Evolutionary conservation across 257 asterid genomes (phyloP), one percentile per base, ranked within the genome.

Genomic region (Salvia miltiorrhiza): DNA sequence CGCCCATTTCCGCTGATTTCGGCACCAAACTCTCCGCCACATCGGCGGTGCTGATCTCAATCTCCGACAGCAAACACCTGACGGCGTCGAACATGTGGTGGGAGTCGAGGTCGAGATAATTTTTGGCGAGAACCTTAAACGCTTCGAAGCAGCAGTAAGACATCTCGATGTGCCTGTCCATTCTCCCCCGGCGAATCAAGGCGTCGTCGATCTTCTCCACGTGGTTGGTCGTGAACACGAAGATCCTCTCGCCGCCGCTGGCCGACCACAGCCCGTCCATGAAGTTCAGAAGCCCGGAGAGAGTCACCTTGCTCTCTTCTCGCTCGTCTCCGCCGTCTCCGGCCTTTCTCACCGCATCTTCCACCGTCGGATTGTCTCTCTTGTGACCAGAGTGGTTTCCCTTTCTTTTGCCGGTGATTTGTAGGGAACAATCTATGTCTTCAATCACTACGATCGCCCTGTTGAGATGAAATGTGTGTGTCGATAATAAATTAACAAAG

Each of bases 251-350:
- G 19, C 67, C 67, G 2, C 67, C 58, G 50, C 28, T 28, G 19
- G 67, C 67, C 5, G 75, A 70, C 67, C 74, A 69, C 19, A 69
- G 41, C 9, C 75, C 75, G 5, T 70, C 75, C 60, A 70, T 70
- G 50, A 70, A 58, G 37, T 70, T 70, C 17, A 70, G 43, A 0
- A 58, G 60, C 28, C 67, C 75, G 0, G 68, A 56, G n/a, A 69
- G 74, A 11, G 74, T 69, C 0, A 69, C 57, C 37, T 44, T 56
- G 24, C 66, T 69, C 19, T 55, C 49, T 21, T 39, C 49, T 48
- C 26, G n/a, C 0, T 41, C 20, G 1, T 55, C 57, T 8, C 23
- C 56, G 0, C 10, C 16, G 16, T 8, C 30, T 1, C 19, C 32
- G 0, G 41, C 54, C n/a, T 24, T 43, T 7, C 4, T 6, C 6